A percentile compares a stretch with the other conserved stretches of the same genome.
Conservation (phyloP, 116 monocot genomes). For the Dioscorea cayenensis region DNA sequence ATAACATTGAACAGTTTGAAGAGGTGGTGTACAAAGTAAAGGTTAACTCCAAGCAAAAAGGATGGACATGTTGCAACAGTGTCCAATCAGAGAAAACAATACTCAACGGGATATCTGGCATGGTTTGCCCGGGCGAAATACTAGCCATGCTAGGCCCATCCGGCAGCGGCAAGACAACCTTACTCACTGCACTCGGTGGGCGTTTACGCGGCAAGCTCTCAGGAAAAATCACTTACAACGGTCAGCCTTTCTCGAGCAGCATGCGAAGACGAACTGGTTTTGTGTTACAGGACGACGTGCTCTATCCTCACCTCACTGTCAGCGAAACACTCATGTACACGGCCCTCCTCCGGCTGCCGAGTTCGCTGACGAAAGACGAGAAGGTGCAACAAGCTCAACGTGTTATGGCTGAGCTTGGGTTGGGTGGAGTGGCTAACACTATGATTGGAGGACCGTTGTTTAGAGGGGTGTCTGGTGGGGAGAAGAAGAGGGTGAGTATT, state of each 20-base stretch:
- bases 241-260: neutral
- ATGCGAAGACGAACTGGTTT: neutral
- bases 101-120: neutral
- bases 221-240: neutral
- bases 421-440: neutral
- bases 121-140: neutral
- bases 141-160: neutral
- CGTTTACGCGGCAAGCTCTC: neutral
- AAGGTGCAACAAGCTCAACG: neutral
- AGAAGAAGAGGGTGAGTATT: constrained; percentile 45
- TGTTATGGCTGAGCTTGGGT: neutral
- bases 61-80: neutral
- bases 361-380: neutral
- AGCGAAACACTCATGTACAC: neutral
- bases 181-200: neutral
- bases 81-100: neutral
- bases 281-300: neutral
- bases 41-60: too few species aligned
- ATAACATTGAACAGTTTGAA: too few species aligned
- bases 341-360: neutral
- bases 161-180: constrained; percentile 2
- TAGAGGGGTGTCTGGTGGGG: constrained; percentile 47
- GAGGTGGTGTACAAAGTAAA: too few species aligned
- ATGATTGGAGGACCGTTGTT: constrained; percentile 21
- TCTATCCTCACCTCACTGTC: neutral